phyloP scores from a whole-genome alignment of 345 rosid species.

The Sisymbrium irio region DNA sequence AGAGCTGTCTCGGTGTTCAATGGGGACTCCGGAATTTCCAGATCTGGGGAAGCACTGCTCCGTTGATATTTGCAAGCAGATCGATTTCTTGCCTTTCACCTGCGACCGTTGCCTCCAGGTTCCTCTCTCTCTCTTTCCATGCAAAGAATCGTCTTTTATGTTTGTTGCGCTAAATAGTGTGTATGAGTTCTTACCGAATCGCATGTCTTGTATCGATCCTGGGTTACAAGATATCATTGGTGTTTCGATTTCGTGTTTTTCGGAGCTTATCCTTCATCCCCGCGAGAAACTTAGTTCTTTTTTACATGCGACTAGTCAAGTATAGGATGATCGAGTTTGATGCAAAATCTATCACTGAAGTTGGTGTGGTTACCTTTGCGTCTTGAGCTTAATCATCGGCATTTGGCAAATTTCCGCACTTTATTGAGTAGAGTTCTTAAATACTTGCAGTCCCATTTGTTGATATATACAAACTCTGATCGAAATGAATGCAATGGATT shows the following conservation, averaged over 20 bases:
- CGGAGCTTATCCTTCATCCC: background rate
- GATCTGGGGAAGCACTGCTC: constrained; percentile 93
- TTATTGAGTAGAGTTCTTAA: background rate
- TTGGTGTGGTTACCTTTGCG: background rate
- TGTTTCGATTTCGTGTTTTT: background rate
- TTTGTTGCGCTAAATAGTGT: background rate
- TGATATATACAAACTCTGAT: background rate
- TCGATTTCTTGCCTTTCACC: constrained; percentile 94
- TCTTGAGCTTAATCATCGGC: background rate
- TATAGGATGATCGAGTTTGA: background rate
- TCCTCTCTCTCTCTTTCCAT: background rate
- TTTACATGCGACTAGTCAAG: background rate
- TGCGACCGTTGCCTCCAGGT: constrained; percentile 93
- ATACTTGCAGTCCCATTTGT: background rate
- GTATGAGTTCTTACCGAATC: background rate
- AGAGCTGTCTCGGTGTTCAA: constrained; percentile 11
- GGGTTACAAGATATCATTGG: too few relatives aligned
- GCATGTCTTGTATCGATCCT: background rate
- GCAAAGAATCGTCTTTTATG: background rate
- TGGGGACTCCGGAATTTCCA: constrained; percentile 97
- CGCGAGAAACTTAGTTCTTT: background rate
- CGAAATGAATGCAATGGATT: background rate
- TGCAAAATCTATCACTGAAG: background rate
- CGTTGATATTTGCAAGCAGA: constrained; percentile 74
- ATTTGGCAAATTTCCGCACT: background rate